Evolutionary conservation across 2,329 filamentous ascomycete genomes (phyloP), one percentile per base, ranked within the genome.

Genomic region (Colletotrichum theobromicola): DNA sequence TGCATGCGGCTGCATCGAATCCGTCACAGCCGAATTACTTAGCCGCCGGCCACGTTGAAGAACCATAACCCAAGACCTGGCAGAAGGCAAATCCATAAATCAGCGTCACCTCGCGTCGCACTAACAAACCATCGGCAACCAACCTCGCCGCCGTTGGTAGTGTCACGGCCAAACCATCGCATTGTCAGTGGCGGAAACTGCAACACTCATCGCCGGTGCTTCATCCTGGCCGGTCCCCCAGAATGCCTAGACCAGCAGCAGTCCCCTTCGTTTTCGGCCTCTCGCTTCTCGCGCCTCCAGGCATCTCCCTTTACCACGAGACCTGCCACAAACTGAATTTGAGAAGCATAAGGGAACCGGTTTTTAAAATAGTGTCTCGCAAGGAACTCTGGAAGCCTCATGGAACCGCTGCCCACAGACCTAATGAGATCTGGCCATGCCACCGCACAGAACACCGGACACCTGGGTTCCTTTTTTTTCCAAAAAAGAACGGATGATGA

Each of bases 401-500:
- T 61, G 67, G 71, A 70, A 70, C 30, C 32, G 34, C 35, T 64
- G 35, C 35, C 58, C 67, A 70, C 46, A 58, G 60, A 64, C 66
- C 32, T 37, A 57, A 21, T n/a, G 24, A 46, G 26, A 35, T 30
- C 57, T 24, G 35, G 37, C 21, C 55, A 63, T 53, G 21, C 34
- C 50, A 50, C 67, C 67, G 71, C 66, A 70, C 67, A 58, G 60
- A 65, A 73, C 71, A 53, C 67, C 71, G 67, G 67, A 32, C 37
- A 37, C 30, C 35, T 65, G 18, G 60, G n/a, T 53, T 74, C 53
- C 55, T 55, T 50, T 53, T 35, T 70, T 74, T 55, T 32, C n/a
- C n/a, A n/a, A n/a, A 42, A 70, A 70, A 70, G 53, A 74, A 65
- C 67, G 66, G 71, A 70, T 74, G 67, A 60, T 26, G 60, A 60